Conservation (phyloP, 75 land plant species). For the Picea glauca region DNA sequence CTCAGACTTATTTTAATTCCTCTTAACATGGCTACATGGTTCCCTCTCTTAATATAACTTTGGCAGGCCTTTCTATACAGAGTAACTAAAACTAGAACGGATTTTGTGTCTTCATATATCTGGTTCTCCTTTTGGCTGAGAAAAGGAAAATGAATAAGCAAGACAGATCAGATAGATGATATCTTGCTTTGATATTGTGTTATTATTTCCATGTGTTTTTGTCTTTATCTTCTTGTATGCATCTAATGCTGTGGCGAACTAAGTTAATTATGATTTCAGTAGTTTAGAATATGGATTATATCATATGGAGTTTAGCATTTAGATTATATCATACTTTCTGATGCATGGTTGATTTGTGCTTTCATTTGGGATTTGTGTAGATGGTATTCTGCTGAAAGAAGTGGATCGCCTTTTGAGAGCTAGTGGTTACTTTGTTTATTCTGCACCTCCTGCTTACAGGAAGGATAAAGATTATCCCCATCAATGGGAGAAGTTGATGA, state of each 20-base stretch:
- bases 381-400: slow-evolving; percentile 83
- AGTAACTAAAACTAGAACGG: too few relatives aligned
- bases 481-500: slow-evolving; percentile 63
- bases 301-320: background rate
- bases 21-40: too few relatives aligned
- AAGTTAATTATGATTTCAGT: background rate
- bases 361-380: slow-evolving; percentile 32
- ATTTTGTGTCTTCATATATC: background rate
- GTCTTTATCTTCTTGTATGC: background rate
- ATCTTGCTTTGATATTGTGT: background rate
- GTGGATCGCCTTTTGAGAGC: slow-evolving; percentile 63
- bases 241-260: background rate
- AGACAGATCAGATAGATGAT: too few relatives aligned
- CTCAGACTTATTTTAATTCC: too few relatives aligned
- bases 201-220: background rate
- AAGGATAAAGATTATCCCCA: slow-evolving; percentile 76
- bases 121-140: background rate
- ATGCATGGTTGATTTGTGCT: background rate
- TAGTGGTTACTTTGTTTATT: slow-evolving; percentile 79
- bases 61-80: too few relatives aligned
- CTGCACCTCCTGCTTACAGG: slow-evolving; percentile 87
- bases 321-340: background rate
- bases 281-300: background rate
- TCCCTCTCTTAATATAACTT: too few relatives aligned
- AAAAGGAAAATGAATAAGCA: background rate